phyloP scores from a whole-genome alignment of 768 basidiomycete genomes.

The Terana coerulea region DNA sequence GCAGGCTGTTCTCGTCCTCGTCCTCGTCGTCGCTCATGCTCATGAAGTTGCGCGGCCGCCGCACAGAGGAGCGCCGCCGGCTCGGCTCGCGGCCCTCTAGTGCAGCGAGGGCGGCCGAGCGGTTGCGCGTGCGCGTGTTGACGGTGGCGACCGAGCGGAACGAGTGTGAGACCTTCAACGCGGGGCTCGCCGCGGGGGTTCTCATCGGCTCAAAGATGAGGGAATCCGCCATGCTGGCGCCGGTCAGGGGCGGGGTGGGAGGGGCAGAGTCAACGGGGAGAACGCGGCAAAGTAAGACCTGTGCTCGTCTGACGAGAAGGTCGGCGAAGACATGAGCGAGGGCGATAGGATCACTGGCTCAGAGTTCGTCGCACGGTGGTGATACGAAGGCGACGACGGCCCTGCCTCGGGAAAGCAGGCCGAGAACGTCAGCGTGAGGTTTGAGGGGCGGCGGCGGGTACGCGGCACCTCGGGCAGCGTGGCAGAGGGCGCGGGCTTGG shows the following conservation, averaged over 20 bases:
- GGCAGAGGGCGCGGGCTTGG: constrained; percentile 54
- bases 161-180: constrained; percentile 17
- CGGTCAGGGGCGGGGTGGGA: constrained; percentile 12
- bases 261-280: constrained; percentile 14
- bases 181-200: constrained; percentile 21
- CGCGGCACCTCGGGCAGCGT: constrained; percentile 42
- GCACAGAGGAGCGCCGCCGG: not conserved
- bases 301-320: constrained; percentile 16
- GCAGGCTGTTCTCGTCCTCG: constrained; percentile 26
- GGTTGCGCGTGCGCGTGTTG: constrained; percentile 41
- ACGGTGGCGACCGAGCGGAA: constrained; percentile 41
- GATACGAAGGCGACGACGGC: not conserved
- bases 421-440: constrained; percentile 23
- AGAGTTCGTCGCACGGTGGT: constrained; percentile 23
- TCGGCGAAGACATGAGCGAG: constrained; percentile 14
- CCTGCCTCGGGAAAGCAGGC: constrained; percentile 15
- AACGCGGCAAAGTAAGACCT: constrained; percentile 21
- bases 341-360: constrained; percentile 20
- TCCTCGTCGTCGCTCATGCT: constrained; percentile 65
- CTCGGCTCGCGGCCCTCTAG: constrained; percentile 45
- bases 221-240: constrained; percentile 19
- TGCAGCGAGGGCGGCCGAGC: constrained; percentile 57
- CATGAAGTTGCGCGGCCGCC: constrained; percentile 52
- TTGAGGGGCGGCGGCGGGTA: constrained; percentile 18
- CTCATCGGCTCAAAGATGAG: constrained; percentile 24